phyloP scores from a whole-genome alignment of 179 eudicot genomes.

The Gypsophila paniculata region DNA sequence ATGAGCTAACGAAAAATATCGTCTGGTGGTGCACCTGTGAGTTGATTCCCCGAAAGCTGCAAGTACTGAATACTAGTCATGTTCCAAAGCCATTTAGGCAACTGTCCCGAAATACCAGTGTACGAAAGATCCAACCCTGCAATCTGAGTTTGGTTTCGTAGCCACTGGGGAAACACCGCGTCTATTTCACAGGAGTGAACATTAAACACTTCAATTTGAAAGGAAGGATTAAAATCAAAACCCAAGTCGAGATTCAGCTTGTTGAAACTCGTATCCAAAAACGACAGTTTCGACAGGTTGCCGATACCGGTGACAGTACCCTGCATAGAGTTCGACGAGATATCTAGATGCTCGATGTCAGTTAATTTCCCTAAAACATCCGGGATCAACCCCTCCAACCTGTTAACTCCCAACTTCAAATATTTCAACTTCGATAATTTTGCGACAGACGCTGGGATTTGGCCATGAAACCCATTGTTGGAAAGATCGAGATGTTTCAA shows the following conservation, averaged over 20 bases:
- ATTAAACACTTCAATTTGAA: not conserved
- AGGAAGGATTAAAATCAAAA: not conserved
- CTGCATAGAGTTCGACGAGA: constrained; percentile 5
- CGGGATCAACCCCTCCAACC: constrained; percentile 4
- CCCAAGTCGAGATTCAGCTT: not conserved
- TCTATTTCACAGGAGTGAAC: not conserved
- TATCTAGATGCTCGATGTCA: constrained; percentile 3
- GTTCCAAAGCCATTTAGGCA: constrained; percentile 7
- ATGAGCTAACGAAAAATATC: not conserved
- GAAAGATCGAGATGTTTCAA: constrained; percentile 2
- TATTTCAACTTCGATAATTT: not conserved
- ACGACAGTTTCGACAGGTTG: constrained; percentile 8
- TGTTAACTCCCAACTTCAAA: not conserved
- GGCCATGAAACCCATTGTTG: constrained; percentile 4
- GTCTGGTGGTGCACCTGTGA: not conserved
- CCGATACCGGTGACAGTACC: constrained; percentile 9
- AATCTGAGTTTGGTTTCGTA: constrained; percentile 11
- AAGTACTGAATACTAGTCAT: constrained; percentile 3
- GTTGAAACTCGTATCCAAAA: constrained; percentile 6
- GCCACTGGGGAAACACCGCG: constrained; percentile 1
- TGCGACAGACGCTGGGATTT: constrained; percentile 1
- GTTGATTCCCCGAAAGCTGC: constrained; percentile 12
- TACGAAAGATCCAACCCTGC: constrained; percentile 3
- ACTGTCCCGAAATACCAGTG: constrained; percentile 2
- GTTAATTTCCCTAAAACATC: constrained; percentile 4